These are phyloP conservation scores for Zymoseptoria brevis DNA, from an alignment of 2,329 filamentous ascomycete species.

Conservation along the genomic window DNA sequence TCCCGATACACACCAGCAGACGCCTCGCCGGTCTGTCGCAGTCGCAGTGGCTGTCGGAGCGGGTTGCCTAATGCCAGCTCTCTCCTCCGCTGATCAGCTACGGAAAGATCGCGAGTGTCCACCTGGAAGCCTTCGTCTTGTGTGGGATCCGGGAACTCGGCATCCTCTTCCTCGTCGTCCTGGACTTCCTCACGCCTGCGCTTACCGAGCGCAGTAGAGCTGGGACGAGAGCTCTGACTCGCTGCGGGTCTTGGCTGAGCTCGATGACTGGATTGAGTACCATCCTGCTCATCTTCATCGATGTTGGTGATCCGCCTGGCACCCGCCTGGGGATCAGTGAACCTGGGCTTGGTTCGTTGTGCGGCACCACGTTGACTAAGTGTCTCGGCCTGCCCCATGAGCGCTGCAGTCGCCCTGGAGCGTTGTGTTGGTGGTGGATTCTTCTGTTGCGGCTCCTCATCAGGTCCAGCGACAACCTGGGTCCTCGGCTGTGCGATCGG, in stretches of 20 bases:
- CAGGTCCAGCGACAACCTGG: background rate
- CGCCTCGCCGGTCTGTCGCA: slow-evolving; percentile 3
- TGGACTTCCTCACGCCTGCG: slow-evolving; percentile 23
- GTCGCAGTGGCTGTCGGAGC: background rate
- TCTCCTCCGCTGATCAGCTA: slow-evolving; percentile 29
- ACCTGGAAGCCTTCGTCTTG: slow-evolving; percentile 41
- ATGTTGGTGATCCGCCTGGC: slow-evolving; percentile 8
- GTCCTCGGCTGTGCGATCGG: no score
- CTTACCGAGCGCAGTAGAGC: slow-evolving; percentile 9
- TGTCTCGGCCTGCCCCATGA: background rate
- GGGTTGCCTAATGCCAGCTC: slow-evolving; percentile 24
- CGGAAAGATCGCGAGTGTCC: slow-evolving; percentile 27
- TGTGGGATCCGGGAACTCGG: slow-evolving; percentile 16
- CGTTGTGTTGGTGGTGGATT: background rate
- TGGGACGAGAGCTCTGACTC: background rate
- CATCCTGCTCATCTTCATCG: slow-evolving; percentile 4
- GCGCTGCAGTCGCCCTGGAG: background rate
- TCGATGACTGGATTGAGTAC: background rate
- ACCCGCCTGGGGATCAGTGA: slow-evolving; percentile 22
- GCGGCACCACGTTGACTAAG: background rate
- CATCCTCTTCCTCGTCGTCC: slow-evolving; percentile 22
- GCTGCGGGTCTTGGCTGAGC: slow-evolving; percentile 7
- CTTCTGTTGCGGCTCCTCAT: background rate
- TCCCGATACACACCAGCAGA: background rate
- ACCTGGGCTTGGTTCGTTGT: slow-evolving; percentile 5